Conservation (phyloP, 2,329 filamentous ascomycete genomes). For the Trichoderma arundinaceum region DNA sequence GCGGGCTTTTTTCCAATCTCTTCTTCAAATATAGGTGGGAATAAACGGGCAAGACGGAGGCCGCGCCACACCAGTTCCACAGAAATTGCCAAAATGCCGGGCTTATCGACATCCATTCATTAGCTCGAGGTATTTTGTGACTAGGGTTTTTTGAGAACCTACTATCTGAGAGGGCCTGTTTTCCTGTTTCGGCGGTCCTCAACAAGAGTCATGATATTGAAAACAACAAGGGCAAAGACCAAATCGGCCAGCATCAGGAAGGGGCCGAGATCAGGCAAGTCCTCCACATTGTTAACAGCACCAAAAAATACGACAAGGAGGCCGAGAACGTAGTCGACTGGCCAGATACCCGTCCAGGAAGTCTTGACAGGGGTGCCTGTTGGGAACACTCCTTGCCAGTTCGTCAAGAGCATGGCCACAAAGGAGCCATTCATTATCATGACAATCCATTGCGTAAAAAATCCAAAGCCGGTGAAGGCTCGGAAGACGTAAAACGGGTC, state of each 20-base stretch:
- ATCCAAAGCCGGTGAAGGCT: conserved; percentile 7
- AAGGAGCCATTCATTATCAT: conserved; percentile 20
- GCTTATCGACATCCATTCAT: not conserved
- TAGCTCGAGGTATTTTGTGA: not conserved
- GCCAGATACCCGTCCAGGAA: conserved; percentile 24
- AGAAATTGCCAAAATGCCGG: conserved; percentile 15
- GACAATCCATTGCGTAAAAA: conserved; percentile 19
- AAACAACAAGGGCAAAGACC: conserved; percentile 20
- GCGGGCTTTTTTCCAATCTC: not conserved
- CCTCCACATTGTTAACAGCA: conserved; percentile 9
- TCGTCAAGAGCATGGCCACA: conserved; percentile 7
- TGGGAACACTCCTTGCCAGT: conserved; percentile 7
- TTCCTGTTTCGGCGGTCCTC: conserved; percentile 20
- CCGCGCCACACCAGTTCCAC: conserved; percentile 22
- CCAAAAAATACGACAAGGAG: conserved; percentile 27
- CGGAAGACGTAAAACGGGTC: conserved; percentile 1
- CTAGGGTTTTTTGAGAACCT: not conserved
- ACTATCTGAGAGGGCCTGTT: conserved; percentile 7
- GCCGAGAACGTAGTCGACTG: conserved; percentile 14
- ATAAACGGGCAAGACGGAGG: conserved; percentile 18
- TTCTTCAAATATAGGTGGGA: conserved; percentile 1
- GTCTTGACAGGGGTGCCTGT: conserved; percentile 20
- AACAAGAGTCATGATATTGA: conserved; percentile 30
- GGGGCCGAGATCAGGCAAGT: conserved; percentile 24
- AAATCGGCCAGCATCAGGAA: conserved; percentile 25